Evolutionary conservation across 2,329 filamentous ascomycete genomes (phyloP), one percentile per base, ranked within the genome.

Genomic region (Clarireedia hainanense): DNA sequence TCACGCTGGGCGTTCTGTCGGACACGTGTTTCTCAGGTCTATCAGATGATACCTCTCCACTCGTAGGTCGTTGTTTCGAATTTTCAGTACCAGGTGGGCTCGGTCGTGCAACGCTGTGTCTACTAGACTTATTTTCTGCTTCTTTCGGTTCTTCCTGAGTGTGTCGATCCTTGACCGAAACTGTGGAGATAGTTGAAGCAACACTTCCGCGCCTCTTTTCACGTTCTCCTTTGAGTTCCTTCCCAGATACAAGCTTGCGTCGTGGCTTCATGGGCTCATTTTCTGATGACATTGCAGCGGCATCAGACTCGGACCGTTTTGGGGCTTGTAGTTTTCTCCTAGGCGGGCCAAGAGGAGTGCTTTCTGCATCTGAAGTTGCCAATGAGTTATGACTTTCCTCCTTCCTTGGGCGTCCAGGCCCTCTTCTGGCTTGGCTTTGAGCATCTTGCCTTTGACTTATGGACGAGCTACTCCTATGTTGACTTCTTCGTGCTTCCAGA

Each of bases 211-310:
- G 79, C 17, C 81, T 74, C 48, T 83, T 69, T 48, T 68, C 79
- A 17, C 79, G 77, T 58, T 69, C 79, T 17, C 79, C 79, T 58
- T 81, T 80, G 40, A 84, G 69, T 56, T 85, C 83, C 51, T 77
- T 79, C 37, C 83, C 83, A 0, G 83, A 85, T 20, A 86, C 75
- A 10, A 86, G 74, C 64, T 85, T 86, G 40, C 81, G 75, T 24
- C 83, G 73, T 2, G 82, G 81, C 64, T 85, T 86, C 23, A 74
- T 2, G 10, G 62, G 60, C 76, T 81, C 64, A 80, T 80, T 67
- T 26, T 69, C 66, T 36, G 65, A 30, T 0, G 79, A 36, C 0
- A 79, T 81, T 6, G 74, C 70, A 2, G 71, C 74, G 14, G 76
- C 73, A 48, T 85, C 83, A 0, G 78, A 74, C 51, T 85, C 82